Conservation (phyloP, 257 asterid genomes). For the Jasminum sambac region DNA sequence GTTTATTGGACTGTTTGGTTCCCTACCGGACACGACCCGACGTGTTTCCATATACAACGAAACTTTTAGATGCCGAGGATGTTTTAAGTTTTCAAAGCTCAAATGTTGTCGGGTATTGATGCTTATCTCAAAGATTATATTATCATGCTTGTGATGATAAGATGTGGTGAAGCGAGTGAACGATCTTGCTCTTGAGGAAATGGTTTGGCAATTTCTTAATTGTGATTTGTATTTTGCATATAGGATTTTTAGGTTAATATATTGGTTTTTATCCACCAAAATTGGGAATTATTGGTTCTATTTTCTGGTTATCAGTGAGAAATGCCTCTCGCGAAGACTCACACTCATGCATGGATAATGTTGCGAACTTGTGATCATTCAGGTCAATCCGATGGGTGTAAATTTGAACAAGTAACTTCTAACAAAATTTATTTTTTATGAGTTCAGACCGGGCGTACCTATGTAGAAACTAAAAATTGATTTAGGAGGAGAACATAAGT, state of each 20-base stretch:
- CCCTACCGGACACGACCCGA: too few species aligned
- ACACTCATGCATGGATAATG: too few species aligned
- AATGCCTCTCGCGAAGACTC: too few species aligned
- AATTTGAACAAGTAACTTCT: neutral
- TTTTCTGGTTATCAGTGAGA: neutral
- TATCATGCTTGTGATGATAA: neutral
- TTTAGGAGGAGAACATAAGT: too few species aligned
- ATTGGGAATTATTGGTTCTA: neutral
- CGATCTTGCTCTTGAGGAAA: neutral
- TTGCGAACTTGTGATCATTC: too few species aligned
- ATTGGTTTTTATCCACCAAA: neutral
- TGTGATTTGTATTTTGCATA: neutral
- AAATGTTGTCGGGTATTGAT: neutral
- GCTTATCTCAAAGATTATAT: neutral
- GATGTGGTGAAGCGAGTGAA: neutral
- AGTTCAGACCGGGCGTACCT: too few species aligned
- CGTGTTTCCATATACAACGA: too few species aligned
- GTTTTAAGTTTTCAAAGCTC: conserved; percentile 16
- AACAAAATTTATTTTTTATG: too few species aligned
- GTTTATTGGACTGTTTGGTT: too few species aligned
- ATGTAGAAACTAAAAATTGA: too few species aligned
- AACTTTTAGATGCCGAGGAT: conserved; percentile 11
- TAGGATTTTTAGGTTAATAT: neutral
- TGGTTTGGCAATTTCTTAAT: neutral
- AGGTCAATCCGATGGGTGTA: neutral